phyloP scores from a whole-genome alignment of 2,329 filamentous ascomycete genomes.

The Aspergillus niger region DNA sequence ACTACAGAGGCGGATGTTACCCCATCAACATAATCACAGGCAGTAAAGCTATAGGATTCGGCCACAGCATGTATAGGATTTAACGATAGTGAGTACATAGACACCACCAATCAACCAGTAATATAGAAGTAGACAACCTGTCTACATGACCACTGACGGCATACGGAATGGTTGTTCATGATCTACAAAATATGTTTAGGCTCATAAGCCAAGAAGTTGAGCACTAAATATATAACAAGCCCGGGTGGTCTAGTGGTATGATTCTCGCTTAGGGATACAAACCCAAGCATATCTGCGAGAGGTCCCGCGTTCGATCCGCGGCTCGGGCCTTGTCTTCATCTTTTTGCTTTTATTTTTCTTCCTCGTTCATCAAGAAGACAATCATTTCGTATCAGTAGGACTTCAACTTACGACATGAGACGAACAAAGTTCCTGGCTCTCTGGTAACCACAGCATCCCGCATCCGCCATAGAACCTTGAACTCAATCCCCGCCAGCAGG shows the following conservation, averaged over 20 bases:
- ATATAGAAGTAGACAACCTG: too few relatives aligned
- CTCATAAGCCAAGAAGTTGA: background rate
- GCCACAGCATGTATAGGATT: fast-evolving
- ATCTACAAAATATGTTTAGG: background rate
- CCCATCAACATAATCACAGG: too few relatives aligned
- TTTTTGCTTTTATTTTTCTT: background rate
- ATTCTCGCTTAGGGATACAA: constrained; percentile 13
- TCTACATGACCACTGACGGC: too few relatives aligned
- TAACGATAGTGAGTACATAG: too few relatives aligned
- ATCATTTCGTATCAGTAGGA: background rate
- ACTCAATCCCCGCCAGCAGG: background rate
- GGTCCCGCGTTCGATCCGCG: constrained; percentile 16
- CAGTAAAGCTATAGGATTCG: too few relatives aligned
- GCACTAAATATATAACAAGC: constrained; percentile 4
- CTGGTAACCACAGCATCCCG: too few relatives aligned
- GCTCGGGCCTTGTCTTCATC: constrained; percentile 12
- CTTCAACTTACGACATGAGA: too few relatives aligned
- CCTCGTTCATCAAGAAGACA: background rate
- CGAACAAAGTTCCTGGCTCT: too few relatives aligned
- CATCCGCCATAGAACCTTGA: background rate
- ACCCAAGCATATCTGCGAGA: constrained; percentile 16
- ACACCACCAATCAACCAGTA: too few relatives aligned
- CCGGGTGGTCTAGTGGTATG: constrained; percentile 15
- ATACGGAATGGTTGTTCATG: background rate
- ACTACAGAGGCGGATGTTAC: too few relatives aligned